phyloP scores from a whole-genome alignment of 352 stramenopile species.

The Phytophthora pseudosyringae region DNA sequence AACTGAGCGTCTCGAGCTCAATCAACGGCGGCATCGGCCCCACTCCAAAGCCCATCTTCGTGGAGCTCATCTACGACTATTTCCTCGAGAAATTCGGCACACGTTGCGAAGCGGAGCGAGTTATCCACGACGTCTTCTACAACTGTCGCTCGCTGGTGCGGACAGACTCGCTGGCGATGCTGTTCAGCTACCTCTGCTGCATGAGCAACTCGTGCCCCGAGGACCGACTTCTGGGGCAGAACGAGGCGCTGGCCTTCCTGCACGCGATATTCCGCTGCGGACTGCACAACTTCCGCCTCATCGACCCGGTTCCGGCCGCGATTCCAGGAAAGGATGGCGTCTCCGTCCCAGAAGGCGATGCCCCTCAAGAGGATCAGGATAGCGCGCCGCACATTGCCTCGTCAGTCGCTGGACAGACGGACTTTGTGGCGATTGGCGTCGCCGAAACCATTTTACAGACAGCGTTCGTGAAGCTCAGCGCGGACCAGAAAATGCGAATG shows the following conservation, averaged over 20 bases:
- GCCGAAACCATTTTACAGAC: constrained; percentile 55
- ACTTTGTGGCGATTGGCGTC: constrained; percentile 45
- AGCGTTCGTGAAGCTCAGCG: constrained; percentile 55
- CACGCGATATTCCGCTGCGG: constrained; percentile 64
- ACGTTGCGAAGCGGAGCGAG: constrained; percentile 75
- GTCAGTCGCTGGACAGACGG: constrained; percentile 8
- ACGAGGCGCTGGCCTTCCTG: constrained; percentile 71
- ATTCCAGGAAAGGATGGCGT: neutral
- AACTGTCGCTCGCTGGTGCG: constrained; percentile 68
- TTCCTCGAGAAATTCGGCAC: constrained; percentile 76
- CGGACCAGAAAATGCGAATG: constrained; percentile 57
- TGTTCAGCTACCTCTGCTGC: constrained; percentile 78
- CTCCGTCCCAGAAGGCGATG: neutral
- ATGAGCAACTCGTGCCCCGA: constrained; percentile 68
- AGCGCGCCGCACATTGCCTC: neutral
- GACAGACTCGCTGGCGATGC: constrained; percentile 44
- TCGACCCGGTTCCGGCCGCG: constrained; percentile 37
- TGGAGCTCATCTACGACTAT: constrained; percentile 83
- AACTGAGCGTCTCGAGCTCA: constrained; percentile 31
- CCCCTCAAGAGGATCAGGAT: neutral
- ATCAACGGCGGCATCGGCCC: constrained; percentile 70
- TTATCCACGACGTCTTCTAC: constrained; percentile 85
- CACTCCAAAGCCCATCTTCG: constrained; percentile 59
- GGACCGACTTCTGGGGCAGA: constrained; percentile 69
- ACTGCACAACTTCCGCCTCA: constrained; percentile 58